A percentile compares a stretch with the other conserved stretches of the same genome.
Evolutionary conservation across 306 rosid species (phyloP).

Genomic region (Coriaria nepalensis): DNA sequence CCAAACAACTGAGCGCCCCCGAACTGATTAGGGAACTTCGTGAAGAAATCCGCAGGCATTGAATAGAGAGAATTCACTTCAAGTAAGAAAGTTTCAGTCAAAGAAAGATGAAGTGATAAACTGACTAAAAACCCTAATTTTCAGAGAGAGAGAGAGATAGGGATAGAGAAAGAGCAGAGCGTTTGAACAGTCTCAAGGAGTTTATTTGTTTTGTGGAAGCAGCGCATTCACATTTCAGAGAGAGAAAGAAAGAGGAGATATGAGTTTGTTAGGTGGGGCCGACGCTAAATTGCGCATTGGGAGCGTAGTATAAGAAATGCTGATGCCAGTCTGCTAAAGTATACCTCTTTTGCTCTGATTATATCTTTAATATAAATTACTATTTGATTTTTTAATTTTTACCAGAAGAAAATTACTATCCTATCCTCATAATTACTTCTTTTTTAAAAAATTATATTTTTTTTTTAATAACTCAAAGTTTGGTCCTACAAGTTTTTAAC

Average conservation of each 20-base stretch:
- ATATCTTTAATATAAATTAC: no score
- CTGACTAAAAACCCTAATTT: constrained; percentile 38
- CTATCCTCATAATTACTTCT: no score
- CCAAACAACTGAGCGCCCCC: constrained; percentile 25
- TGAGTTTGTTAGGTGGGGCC: constrained; percentile 35
- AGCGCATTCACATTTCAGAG: constrained; percentile 30
- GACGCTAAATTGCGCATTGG: constrained; percentile 28
- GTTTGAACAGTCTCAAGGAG: constrained; percentile 11
- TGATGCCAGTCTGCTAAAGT: constrained; percentile 23
- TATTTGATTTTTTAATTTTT: constrained; percentile 5
- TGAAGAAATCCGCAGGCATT: constrained; percentile 48
- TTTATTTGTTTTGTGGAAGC: constrained; percentile 35
- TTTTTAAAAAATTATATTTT: no score
- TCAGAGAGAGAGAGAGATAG: constrained; percentile 2
- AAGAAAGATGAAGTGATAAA: constrained; percentile 3
- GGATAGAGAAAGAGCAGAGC: constrained; percentile 12
- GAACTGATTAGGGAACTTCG: constrained; percentile 21
- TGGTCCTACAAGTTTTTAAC: no score
- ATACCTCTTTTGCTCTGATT: constrained; percentile 18
- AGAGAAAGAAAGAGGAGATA: constrained; percentile 10
- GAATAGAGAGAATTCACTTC: constrained; percentile 24
- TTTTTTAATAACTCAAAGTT: no score
- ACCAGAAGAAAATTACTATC: no score
- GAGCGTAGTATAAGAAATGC: constrained; percentile 11
- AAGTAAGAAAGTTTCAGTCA: not conserved